Evolutionary conservation across 768 basidiomycete genomes (phyloP).

Genomic region (Tremella fuciformis): DNA sequence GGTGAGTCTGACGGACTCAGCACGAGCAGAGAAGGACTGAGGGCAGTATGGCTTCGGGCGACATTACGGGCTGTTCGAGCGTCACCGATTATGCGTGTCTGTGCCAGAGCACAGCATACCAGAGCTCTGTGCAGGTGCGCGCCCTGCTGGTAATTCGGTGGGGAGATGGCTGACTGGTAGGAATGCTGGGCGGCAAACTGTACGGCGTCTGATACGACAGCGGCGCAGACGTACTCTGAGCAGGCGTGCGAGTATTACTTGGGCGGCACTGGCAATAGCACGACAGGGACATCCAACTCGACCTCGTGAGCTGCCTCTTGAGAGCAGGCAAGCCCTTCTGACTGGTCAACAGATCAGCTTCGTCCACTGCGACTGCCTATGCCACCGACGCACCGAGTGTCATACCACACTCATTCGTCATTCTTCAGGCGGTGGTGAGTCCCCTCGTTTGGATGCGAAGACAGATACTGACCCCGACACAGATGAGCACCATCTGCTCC

Average conservation of each 20-base stretch:
- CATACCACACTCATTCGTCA: conserved; percentile 11
- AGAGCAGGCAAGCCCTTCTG: neutral
- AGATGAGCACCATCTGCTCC: conserved; percentile 44
- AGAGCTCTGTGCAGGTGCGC: conserved; percentile 30
- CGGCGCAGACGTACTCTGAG: conserved; percentile 24
- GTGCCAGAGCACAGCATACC: conserved; percentile 20
- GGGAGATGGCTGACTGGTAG: conserved; percentile 6
- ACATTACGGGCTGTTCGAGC: conserved; percentile 16
- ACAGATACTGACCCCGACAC: conserved; percentile 1
- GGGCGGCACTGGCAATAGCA: conserved; percentile 8
- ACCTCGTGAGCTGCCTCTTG: neutral
- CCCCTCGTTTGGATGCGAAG: neutral
- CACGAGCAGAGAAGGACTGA: neutral
- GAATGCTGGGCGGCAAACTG: conserved; percentile 25
- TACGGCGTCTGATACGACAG: conserved; percentile 14
- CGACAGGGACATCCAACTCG: neutral
- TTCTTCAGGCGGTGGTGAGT: conserved; percentile 30
- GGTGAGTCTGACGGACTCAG: no score
- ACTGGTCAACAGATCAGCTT: neutral
- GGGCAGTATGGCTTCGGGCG: conserved; percentile 19
- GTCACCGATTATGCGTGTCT: conserved; percentile 26
- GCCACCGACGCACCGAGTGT: conserved; percentile 9
- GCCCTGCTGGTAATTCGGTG: neutral
- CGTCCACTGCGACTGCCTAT: conserved; percentile 1
- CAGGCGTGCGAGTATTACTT: conserved; percentile 21